A percentile compares a stretch with the other conserved stretches of the same genome.
phyloP scores from a whole-genome alignment of 1,284 basidiomycete species.

The Lignosus rhinocerotis region DNA sequence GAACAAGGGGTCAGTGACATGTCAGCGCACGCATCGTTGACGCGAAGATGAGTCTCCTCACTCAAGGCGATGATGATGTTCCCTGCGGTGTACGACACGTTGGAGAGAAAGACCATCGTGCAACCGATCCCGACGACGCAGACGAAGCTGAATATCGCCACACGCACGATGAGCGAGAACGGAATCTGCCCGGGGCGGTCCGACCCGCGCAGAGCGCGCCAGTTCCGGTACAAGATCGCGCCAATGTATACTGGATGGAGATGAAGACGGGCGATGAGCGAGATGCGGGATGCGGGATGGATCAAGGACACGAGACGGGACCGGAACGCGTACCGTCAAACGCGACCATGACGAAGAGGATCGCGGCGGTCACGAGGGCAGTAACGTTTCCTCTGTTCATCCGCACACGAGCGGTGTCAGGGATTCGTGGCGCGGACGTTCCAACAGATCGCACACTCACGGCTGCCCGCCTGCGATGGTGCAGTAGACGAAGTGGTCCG shows the following conservation, averaged over 20 bases:
- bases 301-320: neutral
- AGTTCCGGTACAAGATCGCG: slow-evolving; percentile 20
- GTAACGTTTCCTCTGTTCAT: slow-evolving; percentile 17
- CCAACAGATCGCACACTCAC: slow-evolving; percentile 8
- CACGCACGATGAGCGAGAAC: slow-evolving; percentile 24
- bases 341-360: slow-evolving; percentile 18
- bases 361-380: slow-evolving; percentile 15
- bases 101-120: slow-evolving; percentile 24
- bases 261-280: no score
- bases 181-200: slow-evolving; percentile 20
- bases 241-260: slow-evolving; percentile 18
- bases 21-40: neutral
- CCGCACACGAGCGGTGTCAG: neutral
- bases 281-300: no score
- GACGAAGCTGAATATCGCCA: slow-evolving; percentile 24
- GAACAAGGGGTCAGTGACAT: neutral
- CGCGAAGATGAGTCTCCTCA: slow-evolving; percentile 1
- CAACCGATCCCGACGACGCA: slow-evolving; percentile 25
- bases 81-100: slow-evolving; percentile 19
- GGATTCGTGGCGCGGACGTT: neutral
- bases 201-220: slow-evolving; percentile 23
- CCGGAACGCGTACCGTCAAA: slow-evolving; percentile 11
- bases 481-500: slow-evolving; percentile 24
- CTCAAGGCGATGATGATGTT: slow-evolving; percentile 25
- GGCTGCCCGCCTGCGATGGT: slow-evolving; percentile 17